A percentile compares a stretch with the other conserved stretches of the same genome.
phyloP scores from a whole-genome alignment of 352 stramenopile genomes.

The Globisporangium abappressorium region DNA sequence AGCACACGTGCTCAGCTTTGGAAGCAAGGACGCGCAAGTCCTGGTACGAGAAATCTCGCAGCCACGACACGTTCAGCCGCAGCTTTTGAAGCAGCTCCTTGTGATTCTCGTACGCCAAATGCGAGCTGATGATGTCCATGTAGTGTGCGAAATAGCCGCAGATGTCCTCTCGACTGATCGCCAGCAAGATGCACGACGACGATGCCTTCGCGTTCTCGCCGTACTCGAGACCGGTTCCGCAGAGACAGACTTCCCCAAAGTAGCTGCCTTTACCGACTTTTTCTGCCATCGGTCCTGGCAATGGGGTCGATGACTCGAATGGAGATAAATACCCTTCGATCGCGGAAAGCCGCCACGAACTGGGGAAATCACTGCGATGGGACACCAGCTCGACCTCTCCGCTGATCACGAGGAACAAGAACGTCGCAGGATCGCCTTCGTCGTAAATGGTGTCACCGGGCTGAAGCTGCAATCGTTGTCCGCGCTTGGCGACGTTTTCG shows the following conservation, averaged over 20 bases:
- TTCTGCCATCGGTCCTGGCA: constrained; percentile 24
- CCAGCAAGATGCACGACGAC: constrained; percentile 37
- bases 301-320: background rate
- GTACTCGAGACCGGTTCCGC: constrained; percentile 38
- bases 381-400: constrained; percentile 42
- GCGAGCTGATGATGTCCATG: constrained; percentile 61
- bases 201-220: constrained; percentile 38
- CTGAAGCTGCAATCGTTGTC: constrained; percentile 39
- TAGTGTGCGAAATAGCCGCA: constrained; percentile 61
- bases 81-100: constrained; percentile 50
- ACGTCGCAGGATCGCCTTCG: constrained; percentile 52
- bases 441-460: constrained; percentile 53
- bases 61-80: constrained; percentile 39
- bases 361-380: constrained; percentile 8
- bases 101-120: constrained; percentile 49
- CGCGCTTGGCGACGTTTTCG: constrained; percentile 46
- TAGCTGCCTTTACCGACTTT: constrained; percentile 41
- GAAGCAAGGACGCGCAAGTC: constrained; percentile 48
- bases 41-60: constrained; percentile 41
- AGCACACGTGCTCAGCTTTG: constrained; percentile 41
- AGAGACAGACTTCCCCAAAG: constrained; percentile 60
- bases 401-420: constrained; percentile 62
- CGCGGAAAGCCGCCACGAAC: constrained; percentile 14
- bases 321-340: constrained; percentile 14
- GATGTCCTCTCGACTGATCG: constrained; percentile 50